phyloP scores from a whole-genome alignment of 2,329 filamentous ascomycete genomes.

The Fusarium sp. region DNA sequence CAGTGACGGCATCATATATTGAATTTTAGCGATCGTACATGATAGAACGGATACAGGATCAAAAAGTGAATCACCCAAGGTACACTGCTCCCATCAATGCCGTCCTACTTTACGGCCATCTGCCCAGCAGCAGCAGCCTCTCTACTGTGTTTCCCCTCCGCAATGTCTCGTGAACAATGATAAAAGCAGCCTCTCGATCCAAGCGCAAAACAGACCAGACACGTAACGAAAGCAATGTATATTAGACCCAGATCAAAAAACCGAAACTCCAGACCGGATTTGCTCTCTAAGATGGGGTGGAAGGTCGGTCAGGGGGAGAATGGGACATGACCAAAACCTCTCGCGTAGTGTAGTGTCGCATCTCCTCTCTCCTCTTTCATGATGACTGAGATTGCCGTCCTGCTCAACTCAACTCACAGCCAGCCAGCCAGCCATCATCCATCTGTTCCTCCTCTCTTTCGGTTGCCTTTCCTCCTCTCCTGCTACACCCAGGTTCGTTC shows the following conservation, averaged over 20 bases:
- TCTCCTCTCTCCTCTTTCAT: conserved; percentile 28
- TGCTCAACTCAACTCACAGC: conserved; percentile 21
- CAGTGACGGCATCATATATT: conserved; percentile 46
- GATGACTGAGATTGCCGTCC: conserved; percentile 33
- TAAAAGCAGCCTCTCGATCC: background rate
- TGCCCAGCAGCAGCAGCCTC: background rate
- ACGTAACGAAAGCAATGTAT: conserved; percentile 48
- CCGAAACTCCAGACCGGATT: conserved; percentile 61
- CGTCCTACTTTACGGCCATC: background rate
- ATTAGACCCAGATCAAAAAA: conserved; percentile 58
- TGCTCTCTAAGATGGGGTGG: conserved; percentile 50
- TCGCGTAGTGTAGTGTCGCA: conserved; percentile 25
- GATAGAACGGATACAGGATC: background rate
- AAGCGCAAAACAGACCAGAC: conserved; percentile 26
- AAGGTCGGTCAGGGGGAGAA: conserved; percentile 38
- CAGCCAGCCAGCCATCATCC: conserved; percentile 10
- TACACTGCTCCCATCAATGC: conserved; percentile 2
- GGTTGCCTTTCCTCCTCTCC: conserved; percentile 15
- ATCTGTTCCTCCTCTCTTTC: conserved; percentile 21
- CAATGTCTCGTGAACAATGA: conserved; percentile 12
- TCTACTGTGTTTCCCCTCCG: background rate
- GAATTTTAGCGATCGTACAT: conserved; percentile 44
- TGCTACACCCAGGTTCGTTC: conserved; percentile 5
- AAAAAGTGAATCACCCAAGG: conserved; percentile 6
- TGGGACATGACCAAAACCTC: conserved; percentile 41